phyloP scores from a whole-genome alignment of 208 protist genomes.

The Acanthamoeba culbertsoni region DNA sequence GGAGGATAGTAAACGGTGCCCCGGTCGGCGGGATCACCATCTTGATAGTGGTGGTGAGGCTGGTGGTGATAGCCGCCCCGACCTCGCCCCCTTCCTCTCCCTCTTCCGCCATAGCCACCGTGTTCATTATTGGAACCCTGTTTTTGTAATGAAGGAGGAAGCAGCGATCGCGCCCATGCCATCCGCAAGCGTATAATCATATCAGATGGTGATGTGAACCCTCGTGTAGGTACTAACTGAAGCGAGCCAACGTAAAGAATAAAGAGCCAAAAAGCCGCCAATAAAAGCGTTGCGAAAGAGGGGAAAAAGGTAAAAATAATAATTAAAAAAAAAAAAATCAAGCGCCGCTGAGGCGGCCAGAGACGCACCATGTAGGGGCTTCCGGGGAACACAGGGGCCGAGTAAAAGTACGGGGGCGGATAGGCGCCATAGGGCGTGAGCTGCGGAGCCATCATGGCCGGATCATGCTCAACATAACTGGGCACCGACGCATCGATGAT shows the following conservation, averaged over 20 bases:
- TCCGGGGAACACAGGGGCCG: neutral
- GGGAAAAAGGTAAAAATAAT: too few relatives aligned
- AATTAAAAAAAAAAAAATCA: neutral
- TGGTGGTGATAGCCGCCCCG: neutral
- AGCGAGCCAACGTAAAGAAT: neutral
- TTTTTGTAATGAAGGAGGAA: too few relatives aligned
- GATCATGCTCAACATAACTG: neutral
- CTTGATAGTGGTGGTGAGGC: neutral
- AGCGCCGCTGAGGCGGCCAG: too few relatives aligned
- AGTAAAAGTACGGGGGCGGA: neutral
- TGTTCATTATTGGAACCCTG: too few relatives aligned
- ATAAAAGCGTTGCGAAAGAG: neutral
- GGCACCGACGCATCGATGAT: neutral
- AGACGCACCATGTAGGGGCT: neutral
- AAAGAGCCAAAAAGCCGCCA: neutral
- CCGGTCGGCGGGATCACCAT: neutral
- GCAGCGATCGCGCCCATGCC: too few relatives aligned
- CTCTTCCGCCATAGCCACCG: neutral
- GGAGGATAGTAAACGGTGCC: neutral
- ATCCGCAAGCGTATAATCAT: too few relatives aligned
- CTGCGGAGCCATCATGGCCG: neutral
- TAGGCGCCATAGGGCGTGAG: neutral
- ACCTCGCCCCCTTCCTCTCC: neutral
- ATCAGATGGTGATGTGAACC: too few relatives aligned
- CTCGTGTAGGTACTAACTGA: neutral